Base-by-base conservation (phyloP, 495 filamentous ascomycete species). In the Aspergillus coremiiformis region DNA sequence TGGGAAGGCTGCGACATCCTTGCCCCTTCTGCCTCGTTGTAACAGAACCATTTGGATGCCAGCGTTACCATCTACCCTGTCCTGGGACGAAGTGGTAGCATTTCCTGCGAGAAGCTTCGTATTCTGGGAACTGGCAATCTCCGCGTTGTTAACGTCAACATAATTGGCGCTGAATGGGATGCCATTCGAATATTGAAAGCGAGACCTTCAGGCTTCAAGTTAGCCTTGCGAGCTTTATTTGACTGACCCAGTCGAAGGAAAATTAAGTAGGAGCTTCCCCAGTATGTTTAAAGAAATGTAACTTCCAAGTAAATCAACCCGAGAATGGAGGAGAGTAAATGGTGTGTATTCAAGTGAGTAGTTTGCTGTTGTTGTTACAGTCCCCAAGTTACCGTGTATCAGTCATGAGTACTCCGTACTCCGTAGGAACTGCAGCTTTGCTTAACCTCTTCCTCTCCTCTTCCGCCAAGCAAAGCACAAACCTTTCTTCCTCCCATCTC, bases 101-200 rank as follows among this genome's bases (percentile, higher is more conserved):
- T 62, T 62, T 8, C 59, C 59, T 0, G 59, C 54, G 10, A 62
- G 19, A 22, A 54, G 33, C 37, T 51, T 55, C 37, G 51, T 51
- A 47, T 62, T 49, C 39, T 58, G 55, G 4, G 59, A 53, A 17
- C 58, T 54, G 21, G 59, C 39, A 20, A 49, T 46, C 9, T 55
- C 56, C 33, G 55, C 55, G n/a, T 26, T 43, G 37, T 49, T 52
- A 14, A 32, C 14, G 10, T 50, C 44, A 4, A 55, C 44, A 47
- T 62, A 62, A 30, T 58, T 58, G 20, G 59, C 56, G 33, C 56
- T 62, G 53, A 62, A 62, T 3, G 42, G 45, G 53, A n/a, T n/a
- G n/a, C n/a, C n/a, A n/a, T n/a, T n/a, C n/a, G n/a, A n/a, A n/a
- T n/a, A n/a, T n/a, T n/a, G n/a, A n/a, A n/a, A n/a, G n/a, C n/a